Conservation (phyloP, 257 asterid species). For the Gentiana macrophylla region DNA sequence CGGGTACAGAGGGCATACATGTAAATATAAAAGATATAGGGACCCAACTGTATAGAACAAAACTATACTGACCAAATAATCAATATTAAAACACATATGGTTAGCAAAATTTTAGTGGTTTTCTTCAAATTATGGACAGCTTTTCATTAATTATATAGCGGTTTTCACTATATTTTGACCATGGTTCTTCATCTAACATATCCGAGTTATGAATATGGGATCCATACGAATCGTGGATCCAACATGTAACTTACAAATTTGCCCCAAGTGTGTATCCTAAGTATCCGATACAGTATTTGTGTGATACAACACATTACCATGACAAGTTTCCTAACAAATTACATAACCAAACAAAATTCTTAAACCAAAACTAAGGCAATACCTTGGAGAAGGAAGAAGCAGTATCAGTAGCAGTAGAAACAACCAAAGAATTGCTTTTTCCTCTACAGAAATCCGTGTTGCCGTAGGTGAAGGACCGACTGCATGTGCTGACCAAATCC, state of each 20-base stretch:
- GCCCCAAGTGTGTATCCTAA: neutral
- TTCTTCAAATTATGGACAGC: neutral
- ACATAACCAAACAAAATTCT: neutral
- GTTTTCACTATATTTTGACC: neutral
- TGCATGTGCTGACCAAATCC: slow-evolving; percentile 26
- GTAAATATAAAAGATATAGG: too few relatives aligned
- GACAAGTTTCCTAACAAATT: neutral
- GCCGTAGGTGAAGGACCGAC: slow-evolving; percentile 21
- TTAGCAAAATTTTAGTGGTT: too few relatives aligned
- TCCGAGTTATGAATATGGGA: neutral
- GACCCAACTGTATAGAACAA: too few relatives aligned
- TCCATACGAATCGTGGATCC: neutral
- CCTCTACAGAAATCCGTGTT: slow-evolving; percentile 21
- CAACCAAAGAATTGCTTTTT: slow-evolving; percentile 6
- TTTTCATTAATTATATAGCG: neutral
- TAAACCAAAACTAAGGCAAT: slow-evolving; percentile 2
- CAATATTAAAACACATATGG: too few relatives aligned
- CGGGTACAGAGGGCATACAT: too few relatives aligned
- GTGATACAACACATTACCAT: neutral
- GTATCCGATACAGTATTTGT: neutral
- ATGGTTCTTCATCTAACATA: neutral
- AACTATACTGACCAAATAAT: too few relatives aligned
- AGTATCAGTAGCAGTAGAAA: slow-evolving; percentile 11
- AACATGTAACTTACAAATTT: neutral
- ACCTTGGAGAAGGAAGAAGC: slow-evolving; percentile 29